Evolutionary conservation across 2,329 filamentous ascomycete species (phyloP).

Genomic region (Neonectria sp.): DNA sequence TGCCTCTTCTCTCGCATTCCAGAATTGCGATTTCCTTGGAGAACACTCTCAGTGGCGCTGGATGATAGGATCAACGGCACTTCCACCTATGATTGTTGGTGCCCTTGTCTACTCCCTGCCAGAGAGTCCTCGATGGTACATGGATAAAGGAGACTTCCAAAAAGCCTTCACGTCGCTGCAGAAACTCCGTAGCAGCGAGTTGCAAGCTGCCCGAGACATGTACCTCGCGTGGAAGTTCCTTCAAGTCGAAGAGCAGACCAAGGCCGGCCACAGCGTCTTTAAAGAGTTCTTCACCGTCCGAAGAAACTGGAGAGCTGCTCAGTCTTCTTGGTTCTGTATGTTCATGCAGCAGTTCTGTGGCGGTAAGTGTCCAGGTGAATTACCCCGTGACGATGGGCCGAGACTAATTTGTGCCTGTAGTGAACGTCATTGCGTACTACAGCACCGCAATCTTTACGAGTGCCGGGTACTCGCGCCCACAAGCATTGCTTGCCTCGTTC

Average conservation of each 20-base stretch:
- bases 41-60: conserved; percentile 66
- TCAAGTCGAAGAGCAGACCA: conserved; percentile 46
- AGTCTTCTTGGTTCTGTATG: conserved; percentile 54
- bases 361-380: conserved; percentile 58
- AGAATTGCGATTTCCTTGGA: conserved; percentile 64
- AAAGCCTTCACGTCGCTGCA: conserved; percentile 62
- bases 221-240: conserved; percentile 62
- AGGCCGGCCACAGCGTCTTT: conserved; percentile 43
- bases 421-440: conserved; percentile 51
- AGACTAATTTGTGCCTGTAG: conserved; percentile 59
- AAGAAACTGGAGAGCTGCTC: conserved; percentile 51
- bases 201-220: conserved; percentile 66
- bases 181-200: conserved; percentile 60
- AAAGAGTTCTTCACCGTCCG: conserved; percentile 50
- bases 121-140: conserved; percentile 67
- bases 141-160: conserved; percentile 59
- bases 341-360: conserved; percentile 56
- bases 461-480: conserved; percentile 46
- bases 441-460: conserved; percentile 49
- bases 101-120: conserved; percentile 74
- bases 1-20: conserved; percentile 66
- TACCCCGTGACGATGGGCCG: background rate
- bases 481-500: conserved; percentile 52
- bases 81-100: conserved; percentile 67
- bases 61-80: conserved; percentile 72